Base-by-base conservation (phyloP, 306 rosid genomes). In the Dalbergia oliveri region DNA sequence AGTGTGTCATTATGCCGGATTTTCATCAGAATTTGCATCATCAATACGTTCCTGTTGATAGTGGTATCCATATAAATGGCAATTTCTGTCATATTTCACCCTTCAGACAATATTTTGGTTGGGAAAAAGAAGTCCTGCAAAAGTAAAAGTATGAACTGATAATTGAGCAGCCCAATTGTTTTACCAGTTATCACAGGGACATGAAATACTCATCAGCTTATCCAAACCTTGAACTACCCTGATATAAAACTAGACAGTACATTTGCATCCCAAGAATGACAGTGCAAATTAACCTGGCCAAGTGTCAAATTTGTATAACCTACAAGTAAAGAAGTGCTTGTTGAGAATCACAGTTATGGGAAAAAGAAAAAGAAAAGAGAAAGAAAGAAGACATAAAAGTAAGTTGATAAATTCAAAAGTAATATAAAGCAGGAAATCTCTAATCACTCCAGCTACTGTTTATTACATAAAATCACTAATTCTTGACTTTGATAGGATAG, bases 61-160 rank as follows among this genome's bases (percentile, higher is more conserved):
- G 66, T 59, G 34, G 64, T 57, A 57, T 75, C 79, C 75, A 80
- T 34, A 57, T 62, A 71, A 26, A 31, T 21, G 80, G 16, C 72
- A 85, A 65, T 47, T 72, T 41, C 69, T 56, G 56, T 31, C 80
- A 72, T 61, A 34, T 70, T 71, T 72, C 81, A 62, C 71, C 79
- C 82, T 45, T 74, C 82, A 49, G 77, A 77, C 72, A 64, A 77
- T 50, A 77, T 50, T 75, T 84, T 65, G 75, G 69, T 53, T 9
- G 67, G 71, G 21, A 58, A 34, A 73, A 69, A 61, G 11, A 66
- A 44, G 56, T 66, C 94, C 90, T 88, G 88, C 90, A 86, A 82
- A 88, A 79, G 76, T 82, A 61, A 76, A 81, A 66, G 75, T 77
- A 78, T 61, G 81, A 81, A 58, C 83, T 26, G 59, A 73, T 59